phyloP scores from a whole-genome alignment of 805 yeast genomes.

The Naumovozyma castellii region DNA sequence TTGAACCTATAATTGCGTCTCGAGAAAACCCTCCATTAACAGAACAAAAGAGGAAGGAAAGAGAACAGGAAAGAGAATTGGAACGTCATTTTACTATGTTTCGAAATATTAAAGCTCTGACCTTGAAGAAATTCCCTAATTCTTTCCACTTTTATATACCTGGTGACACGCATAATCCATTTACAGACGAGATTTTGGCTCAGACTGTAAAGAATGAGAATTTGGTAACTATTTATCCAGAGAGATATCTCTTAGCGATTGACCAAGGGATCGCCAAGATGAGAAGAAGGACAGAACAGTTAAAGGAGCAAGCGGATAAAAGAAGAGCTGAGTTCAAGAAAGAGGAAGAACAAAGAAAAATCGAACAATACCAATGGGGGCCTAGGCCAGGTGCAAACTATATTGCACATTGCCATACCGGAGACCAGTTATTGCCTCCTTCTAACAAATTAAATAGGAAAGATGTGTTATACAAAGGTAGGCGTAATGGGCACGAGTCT shows the following conservation, averaged over 20 bases:
- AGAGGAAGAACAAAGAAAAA: neutral
- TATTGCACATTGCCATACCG: too few species aligned
- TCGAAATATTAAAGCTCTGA: conserved; percentile 25
- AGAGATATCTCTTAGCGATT: conserved; percentile 8
- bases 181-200: conserved; percentile 27
- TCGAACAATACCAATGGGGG: neutral
- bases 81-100: conserved; percentile 5
- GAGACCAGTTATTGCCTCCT: too few species aligned
- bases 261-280: neutral
- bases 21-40: conserved; percentile 2
- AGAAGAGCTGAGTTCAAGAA: neutral
- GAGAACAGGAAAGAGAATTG: conserved; percentile 7
- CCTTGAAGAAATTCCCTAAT: conserved; percentile 28
- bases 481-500: too few species aligned
- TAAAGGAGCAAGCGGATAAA: neutral
- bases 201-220: conserved; percentile 23
- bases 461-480: too few species aligned
- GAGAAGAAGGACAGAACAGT: neutral
- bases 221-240: conserved; percentile 4
- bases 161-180: conserved; percentile 25
- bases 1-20: neutral
- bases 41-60: conserved; percentile 3
- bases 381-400: neutral
- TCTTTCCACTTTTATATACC: conserved; percentile 29
- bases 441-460: too few species aligned